Evolutionary conservation across 1,284 basidiomycete species (phyloP), one percentile per base, ranked within the genome.

Genomic region (Entoloma clypeatum): DNA sequence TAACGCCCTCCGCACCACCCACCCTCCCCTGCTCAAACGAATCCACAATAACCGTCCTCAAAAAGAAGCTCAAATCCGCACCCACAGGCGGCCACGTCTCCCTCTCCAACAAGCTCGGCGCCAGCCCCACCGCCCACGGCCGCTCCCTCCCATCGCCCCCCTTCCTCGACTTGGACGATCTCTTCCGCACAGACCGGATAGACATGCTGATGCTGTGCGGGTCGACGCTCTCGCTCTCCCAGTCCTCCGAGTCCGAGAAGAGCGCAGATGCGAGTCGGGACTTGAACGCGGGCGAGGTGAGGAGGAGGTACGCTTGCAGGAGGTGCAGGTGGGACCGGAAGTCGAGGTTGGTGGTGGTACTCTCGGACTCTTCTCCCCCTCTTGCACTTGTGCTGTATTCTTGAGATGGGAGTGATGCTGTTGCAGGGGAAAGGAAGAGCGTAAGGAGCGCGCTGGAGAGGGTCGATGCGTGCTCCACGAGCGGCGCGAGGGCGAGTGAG

Each of bases 51-150:
- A 90, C 87, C 0, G 82, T 82, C 29, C 90, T 67, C 29, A 94
- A 64, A 47, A 82, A 79, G 59, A 86, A 91, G 49, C 86, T 84
- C 27, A 94, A 67, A 53, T 92, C 88, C 1, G 82, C 75, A 8
- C 87, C 88, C 11, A 86, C 83, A 3, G 91, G 90, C 0, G 91
- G 90, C 90, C 90, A 94, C 4, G 71, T 75, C 35, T 77, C 75
- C 30, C 81, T 67, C 37, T 83, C 80, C 36, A 83, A 76, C 24
- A 93, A 62, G 3, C 78, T 75, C 0, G 80, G 67, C 2, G 86
- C 81, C 3, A 93, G 63, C 1, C 90, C 91, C 4, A 92, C 74
- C 0, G 81, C 77, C 79, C 82, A 84, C 16, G 67, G 66, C 21
- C 62, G 60, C n/a, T 30, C 19, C 9, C 16, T 11, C 7, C 36